Base-by-base conservation (phyloP, 768 basidiomycete species). In the Cystoderma amianthinum region DNA sequence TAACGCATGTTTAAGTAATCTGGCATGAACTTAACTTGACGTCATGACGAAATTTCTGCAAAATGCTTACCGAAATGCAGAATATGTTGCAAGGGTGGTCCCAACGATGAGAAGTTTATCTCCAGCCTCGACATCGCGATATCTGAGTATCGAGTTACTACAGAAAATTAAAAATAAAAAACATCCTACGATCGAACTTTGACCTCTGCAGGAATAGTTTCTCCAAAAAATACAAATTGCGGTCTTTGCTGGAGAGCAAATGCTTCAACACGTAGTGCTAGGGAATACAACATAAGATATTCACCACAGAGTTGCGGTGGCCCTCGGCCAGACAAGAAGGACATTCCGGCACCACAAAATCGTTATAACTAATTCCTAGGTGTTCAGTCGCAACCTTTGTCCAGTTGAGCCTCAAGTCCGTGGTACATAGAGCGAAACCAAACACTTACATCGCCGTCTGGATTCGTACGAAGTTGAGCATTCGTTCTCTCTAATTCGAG, bases 61-160 rank as follows among this genome's bases (percentile, higher is more conserved):
- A n/a, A n/a, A n/a, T n/a, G 42, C 64, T 18, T 48, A 87, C 88
- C 88, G 72, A 61, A 84, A 96, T 2, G 92, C 91, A 4, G 89
- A 93, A 61, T 86, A 96, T 0, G 94, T 97, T 1, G 95, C 92
- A 19, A 96, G 75, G 1, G 90, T 92, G 0, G 92, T 94, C 23
- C 94, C 95, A 25, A 95, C 63, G 30, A 95, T 64, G 34, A 98
- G 74, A 0, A 97, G 60, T 34, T 78, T 69, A 39, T 88, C 82
- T 16, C 78, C 65, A 5, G 58, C 54, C 44, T 82, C 76, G 28
- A 94, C 53, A 23, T 79, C 67, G 13, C 50, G 54, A 51, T 75
- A 81, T 19, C 87, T 87, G 45, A 9, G 18, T 38, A 40, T n/a
- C n/a, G n/a, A n/a, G n/a, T n/a, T n/a, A n/a, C n/a, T n/a, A n/a